Evolutionary conservation across 1,139 yeast species (phyloP).

Genomic region (Pichia sp.): DNA sequence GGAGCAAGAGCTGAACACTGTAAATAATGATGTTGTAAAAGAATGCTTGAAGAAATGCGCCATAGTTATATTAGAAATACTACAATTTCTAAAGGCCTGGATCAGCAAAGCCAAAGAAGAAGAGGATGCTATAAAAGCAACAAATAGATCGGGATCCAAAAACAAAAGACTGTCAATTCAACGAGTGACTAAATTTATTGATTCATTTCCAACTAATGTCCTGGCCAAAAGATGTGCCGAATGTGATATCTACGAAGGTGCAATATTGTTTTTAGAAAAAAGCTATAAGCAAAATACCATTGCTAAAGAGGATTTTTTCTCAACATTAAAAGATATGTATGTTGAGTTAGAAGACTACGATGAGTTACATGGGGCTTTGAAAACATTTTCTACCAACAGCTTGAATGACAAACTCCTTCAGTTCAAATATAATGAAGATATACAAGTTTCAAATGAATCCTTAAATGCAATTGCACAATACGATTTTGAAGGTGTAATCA

Average conservation of each 20-base stretch:
- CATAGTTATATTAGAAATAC: slow-evolving; percentile 67
- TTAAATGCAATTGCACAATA: slow-evolving; percentile 57
- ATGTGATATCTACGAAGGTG: slow-evolving; percentile 82
- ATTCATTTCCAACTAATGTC: slow-evolving; percentile 57
- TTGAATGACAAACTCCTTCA: slow-evolving; percentile 70
- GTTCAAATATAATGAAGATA: slow-evolving; percentile 78
- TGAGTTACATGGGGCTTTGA: slow-evolving; percentile 80
- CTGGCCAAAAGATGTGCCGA: slow-evolving; percentile 78
- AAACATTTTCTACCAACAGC: slow-evolving; percentile 65
- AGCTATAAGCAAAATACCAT: slow-evolving; percentile 48
- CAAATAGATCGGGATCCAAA: slow-evolving; percentile 7
- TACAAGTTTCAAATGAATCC: slow-evolving; percentile 87
- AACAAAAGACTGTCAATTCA: slow-evolving; percentile 15
- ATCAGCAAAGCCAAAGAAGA: slow-evolving; percentile 36
- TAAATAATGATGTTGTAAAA: slow-evolving; percentile 46
- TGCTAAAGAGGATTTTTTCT: slow-evolving; percentile 41
- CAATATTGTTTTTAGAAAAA: slow-evolving; percentile 83
- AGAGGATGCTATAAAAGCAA: slow-evolving; percentile 22
- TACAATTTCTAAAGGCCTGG: slow-evolving; percentile 88
- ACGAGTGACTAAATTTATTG: slow-evolving; percentile 44
- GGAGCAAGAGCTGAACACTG: slow-evolving; percentile 40
- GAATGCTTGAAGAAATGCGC: slow-evolving; percentile 63
- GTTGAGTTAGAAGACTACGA: slow-evolving; percentile 87
- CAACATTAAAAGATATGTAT: slow-evolving; percentile 70
- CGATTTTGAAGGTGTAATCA: slow-evolving; percentile 20